Evolutionary conservation across 2,329 filamentous ascomycete genomes (phyloP).

Genomic region (Exophiala mesophila): DNA sequence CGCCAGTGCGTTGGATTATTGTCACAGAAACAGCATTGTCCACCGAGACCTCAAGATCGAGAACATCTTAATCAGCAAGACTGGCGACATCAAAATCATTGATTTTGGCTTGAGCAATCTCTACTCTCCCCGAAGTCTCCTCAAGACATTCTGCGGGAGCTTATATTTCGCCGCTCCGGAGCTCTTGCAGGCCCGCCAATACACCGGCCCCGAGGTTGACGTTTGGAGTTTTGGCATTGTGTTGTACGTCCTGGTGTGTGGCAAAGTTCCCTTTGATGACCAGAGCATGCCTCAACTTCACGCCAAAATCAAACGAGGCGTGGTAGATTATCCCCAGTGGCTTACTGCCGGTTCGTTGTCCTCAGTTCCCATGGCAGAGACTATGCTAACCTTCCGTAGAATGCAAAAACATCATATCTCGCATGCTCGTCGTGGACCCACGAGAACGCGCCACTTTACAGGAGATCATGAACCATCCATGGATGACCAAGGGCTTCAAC

Average conservation of each 20-base stretch:
- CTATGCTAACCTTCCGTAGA: constrained; percentile 60
- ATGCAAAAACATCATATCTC: constrained; percentile 84
- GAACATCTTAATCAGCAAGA: constrained; percentile 98
- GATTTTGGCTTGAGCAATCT: constrained; percentile 97
- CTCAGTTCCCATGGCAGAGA: too few species aligned
- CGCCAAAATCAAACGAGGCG: constrained; percentile 96
- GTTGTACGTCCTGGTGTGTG: constrained; percentile 91
- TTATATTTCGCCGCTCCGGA: constrained; percentile 97
- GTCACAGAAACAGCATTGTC: constrained; percentile 95
- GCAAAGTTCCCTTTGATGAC: constrained; percentile 97
- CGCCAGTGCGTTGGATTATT: constrained; percentile 92
- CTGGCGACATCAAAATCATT: constrained; percentile 98
- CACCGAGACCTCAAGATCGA: constrained; percentile 98
- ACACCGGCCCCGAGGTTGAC: constrained; percentile 94
- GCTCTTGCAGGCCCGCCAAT: constrained; percentile 85
- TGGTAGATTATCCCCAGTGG: constrained; percentile 94
- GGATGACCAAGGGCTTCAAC: constrained; percentile 90
- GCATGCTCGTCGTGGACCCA: constrained; percentile 95
- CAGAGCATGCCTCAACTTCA: constrained; percentile 98
- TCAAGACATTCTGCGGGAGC: constrained; percentile 97
- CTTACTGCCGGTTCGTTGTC: constrained; percentile 65
- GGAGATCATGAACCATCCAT: constrained; percentile 92
- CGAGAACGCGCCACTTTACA: constrained; percentile 76
- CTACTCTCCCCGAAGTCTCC: constrained; percentile 75
- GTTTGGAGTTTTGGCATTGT: constrained; percentile 99